phyloP scores from a whole-genome alignment of 192 early-diverging fungal genomes.

The Entomortierella beljakovae region DNA sequence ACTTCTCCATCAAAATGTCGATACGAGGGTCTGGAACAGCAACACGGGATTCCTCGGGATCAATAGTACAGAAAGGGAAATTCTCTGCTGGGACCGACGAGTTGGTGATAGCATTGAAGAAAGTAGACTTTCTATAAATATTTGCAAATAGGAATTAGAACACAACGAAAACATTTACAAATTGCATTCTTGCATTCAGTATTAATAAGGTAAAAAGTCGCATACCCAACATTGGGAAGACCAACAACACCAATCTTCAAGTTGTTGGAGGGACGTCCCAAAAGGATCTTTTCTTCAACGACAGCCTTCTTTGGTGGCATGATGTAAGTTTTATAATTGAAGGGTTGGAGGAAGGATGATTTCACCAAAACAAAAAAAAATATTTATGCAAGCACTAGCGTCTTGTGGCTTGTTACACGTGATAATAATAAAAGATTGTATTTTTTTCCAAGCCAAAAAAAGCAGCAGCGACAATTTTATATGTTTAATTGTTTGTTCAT shows the following conservation, averaged over 20 bases:
- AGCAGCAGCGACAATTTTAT: slow-evolving; percentile 25
- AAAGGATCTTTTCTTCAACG: slow-evolving; percentile 78
- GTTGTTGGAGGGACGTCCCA: slow-evolving; percentile 90
- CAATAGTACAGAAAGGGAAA: slow-evolving; percentile 98
- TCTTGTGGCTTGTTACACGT: slow-evolving; percentile 19
- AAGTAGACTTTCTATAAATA: slow-evolving; percentile 77
- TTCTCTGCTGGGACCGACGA: slow-evolving; percentile 84
- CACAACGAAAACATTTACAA: too few species aligned
- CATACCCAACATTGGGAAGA: slow-evolving; percentile 92
- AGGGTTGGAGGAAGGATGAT: slow-evolving; percentile 8
- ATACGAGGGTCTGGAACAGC: slow-evolving; percentile 92
- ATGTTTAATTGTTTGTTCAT: slow-evolving; percentile 28
- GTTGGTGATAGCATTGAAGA: slow-evolving; percentile 87
- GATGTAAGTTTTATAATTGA: slow-evolving; percentile 18
- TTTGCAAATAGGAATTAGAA: neutral
- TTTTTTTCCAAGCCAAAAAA: neutral
- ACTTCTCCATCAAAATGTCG: slow-evolving; percentile 70
- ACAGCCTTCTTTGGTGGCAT: slow-evolving; percentile 89
- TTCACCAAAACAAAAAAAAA: slow-evolving; percentile 18
- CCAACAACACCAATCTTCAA: slow-evolving; percentile 96
- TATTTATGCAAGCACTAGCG: neutral
- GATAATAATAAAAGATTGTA: neutral
- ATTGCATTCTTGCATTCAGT: neutral
- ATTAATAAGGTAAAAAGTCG: neutral
- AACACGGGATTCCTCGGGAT: slow-evolving; percentile 92